Conservation (phyloP, 148 eudicot genomes). For the Limonium bicolor region DNA sequence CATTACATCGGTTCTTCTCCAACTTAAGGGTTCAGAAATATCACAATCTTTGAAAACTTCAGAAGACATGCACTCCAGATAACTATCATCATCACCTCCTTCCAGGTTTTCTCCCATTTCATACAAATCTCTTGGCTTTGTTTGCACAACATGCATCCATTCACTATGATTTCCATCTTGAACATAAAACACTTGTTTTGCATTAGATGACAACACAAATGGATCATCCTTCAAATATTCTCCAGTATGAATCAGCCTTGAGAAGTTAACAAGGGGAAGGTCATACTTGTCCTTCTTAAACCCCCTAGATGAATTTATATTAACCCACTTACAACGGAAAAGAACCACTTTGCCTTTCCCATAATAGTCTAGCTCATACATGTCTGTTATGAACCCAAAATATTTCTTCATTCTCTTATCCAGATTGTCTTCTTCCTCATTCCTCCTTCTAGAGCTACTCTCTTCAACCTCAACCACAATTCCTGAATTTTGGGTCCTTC, state of each 20-base stretch:
- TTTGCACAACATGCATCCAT: conserved; percentile 10
- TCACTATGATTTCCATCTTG: conserved; percentile 8
- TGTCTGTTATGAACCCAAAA: not conserved
- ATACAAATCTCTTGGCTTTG: conserved; percentile 13
- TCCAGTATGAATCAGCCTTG: conserved; percentile 10
- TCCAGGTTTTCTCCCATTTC: too few relatives aligned
- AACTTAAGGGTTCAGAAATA: too few relatives aligned
- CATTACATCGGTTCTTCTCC: too few relatives aligned
- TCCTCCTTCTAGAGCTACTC: too few relatives aligned
- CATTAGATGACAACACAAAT: conserved; percentile 16
- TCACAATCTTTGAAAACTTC: too few relatives aligned
- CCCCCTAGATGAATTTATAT: conserved; percentile 1
- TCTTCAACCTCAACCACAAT: conserved; percentile 6
- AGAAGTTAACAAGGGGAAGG: conserved; percentile 4
- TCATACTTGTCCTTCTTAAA: not conserved
- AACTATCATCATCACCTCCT: too few relatives aligned
- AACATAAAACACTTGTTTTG: conserved; percentile 7
- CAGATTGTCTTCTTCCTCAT: too few relatives aligned
- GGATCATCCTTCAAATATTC: conserved; percentile 10
- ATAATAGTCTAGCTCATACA: conserved; percentile 3
- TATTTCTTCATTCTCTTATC: too few relatives aligned
- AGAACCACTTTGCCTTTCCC: conserved; percentile 3
- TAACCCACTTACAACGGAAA: conserved; percentile 10
- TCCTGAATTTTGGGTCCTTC: conserved; percentile 7
- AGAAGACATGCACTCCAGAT: too few relatives aligned